Percentiles rank a stretch among this genome's conserved stretches.
phyloP scores from a whole-genome alignment of 139 green algal species.

The Chlorella sorokiniana region DNA sequence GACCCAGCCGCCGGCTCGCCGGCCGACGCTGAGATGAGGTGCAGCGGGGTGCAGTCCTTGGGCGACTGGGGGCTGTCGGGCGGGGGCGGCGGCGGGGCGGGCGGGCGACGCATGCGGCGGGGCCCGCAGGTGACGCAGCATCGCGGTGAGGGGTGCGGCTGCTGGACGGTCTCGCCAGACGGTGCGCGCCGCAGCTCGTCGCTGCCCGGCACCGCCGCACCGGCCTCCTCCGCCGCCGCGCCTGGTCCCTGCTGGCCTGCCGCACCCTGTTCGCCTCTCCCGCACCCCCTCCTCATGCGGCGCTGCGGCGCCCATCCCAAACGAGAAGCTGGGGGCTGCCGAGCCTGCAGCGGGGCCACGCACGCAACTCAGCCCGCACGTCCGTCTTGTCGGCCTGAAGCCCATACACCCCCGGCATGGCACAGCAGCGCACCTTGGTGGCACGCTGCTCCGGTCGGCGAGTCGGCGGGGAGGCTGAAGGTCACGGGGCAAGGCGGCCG shows the following conservation, averaged over 20 bases:
- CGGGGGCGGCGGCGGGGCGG: background rate
- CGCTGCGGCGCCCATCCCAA: background rate
- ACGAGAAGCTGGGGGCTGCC: conserved; percentile 6
- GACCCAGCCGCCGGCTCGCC: background rate
- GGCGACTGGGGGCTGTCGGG: conserved; percentile 43
- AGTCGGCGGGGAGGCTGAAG: conserved; percentile 27
- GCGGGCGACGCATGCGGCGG: conserved; percentile 29
- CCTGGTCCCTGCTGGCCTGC: no score
- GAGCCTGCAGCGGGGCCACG: conserved; percentile 1
- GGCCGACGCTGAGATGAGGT: conserved; percentile 37
- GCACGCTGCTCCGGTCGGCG: background rate
- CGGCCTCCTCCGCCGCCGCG: background rate
- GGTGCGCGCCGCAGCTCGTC: background rate
- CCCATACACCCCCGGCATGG: no score
- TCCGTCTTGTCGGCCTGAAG: no score
- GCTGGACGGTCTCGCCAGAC: conserved; percentile 37
- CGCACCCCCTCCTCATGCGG: background rate
- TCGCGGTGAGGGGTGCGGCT: conserved; percentile 33
- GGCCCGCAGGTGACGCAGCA: conserved; percentile 36
- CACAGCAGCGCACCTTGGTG: background rate
- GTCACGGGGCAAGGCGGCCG: background rate
- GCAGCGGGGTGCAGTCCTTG: conserved; percentile 34
- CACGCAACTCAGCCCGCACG: background rate
- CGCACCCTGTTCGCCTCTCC: no score
- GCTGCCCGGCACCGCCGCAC: background rate